Base-by-base conservation (phyloP, 306 rosid species). In the Crataegus laevigata region DNA sequence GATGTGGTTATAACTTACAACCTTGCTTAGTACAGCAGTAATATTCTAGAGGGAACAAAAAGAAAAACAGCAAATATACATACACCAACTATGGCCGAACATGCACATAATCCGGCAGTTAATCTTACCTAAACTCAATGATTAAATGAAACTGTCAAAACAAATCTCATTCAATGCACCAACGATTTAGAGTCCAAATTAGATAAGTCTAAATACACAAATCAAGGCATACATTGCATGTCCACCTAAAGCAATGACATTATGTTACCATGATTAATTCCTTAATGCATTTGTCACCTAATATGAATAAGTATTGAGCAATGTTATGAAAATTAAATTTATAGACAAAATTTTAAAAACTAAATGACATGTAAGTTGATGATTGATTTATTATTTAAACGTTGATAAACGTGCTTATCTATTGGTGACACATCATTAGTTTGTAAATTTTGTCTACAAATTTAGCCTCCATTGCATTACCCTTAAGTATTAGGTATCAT, bases 171-270 rank as follows among this genome's bases (percentile, higher is more conserved):
- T 42, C 28, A 73, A 40, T 40, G 58, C 30, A 58, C 40, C 55
- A 58, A 24, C 67, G 4, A 30, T 63, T 30, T 8, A 63, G 43
- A 30, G 25, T 63, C 68, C 43, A 63, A 63, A 38, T 34, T 38
- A 26, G 58, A 73, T 40, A 57, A 58, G 54, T 51, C 68, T 2
- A 26, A 12, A 47, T 81, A 84, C 82, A 58, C 66, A 77, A 82
- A 87, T 82, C 87, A 86, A 74, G 89, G 84, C 18, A 71, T 77
- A 66, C 72, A 80, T 81, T 84, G 54, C 21, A 50, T 50, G 72
- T 77, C 76, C 82, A 78, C 88, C 81, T 75, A 78, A 81, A 71
- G 75, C 66, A 71, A 78, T 66, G 63, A 71, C 28, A 54, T n/a
- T n/a, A n/a, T n/a, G n/a, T n/a, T n/a, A n/a, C 24, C 55, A 63